Conservation (phyloP, 1,284 basidiomycete species). For the Coniferiporia weirii region DNA sequence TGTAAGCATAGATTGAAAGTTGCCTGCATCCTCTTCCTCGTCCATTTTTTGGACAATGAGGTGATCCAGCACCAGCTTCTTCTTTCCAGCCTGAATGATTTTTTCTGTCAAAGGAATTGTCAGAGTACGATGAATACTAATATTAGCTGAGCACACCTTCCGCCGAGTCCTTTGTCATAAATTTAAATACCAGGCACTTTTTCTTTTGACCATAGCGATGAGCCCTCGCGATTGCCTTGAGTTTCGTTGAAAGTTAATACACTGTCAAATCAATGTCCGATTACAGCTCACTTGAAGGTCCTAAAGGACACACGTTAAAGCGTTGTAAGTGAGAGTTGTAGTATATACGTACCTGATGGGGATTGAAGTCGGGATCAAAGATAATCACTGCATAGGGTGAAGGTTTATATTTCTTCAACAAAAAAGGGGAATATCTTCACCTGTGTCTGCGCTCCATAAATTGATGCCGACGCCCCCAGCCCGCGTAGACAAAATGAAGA, state of each 20-base stretch:
- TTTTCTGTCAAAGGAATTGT: conserved; percentile 48
- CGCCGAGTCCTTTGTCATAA: conserved; percentile 86
- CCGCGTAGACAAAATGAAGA: conserved; percentile 90
- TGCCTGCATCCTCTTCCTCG: conserved; percentile 66
- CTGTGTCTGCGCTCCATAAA: conserved; percentile 78
- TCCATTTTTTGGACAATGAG: conserved; percentile 93
- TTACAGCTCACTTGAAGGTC: conserved; percentile 57
- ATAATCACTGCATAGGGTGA: conserved; percentile 60
- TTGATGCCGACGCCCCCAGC: conserved; percentile 98
- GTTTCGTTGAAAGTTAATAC: not conserved
- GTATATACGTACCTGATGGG: conserved; percentile 60
- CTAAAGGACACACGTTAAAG: conserved; percentile 28
- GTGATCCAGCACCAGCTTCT: conserved; percentile 87
- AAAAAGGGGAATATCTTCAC: not conserved
- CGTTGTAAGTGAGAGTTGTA: conserved; percentile 3
- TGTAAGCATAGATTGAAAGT: conserved; percentile 77
- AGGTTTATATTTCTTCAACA: not conserved
- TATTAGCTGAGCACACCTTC: conserved; percentile 52
- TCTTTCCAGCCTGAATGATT: conserved; percentile 84
- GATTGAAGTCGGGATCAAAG: conserved; percentile 92
- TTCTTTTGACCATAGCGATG: conserved; percentile 82
- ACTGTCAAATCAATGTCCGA: conserved; percentile 13
- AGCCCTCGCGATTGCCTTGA: conserved; percentile 82
- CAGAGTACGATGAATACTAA: conserved; percentile 8
- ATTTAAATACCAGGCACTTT: conserved; percentile 83